Evolutionary conservation across 208 protist species (phyloP).

Genomic region (Crithidia bombi): DNA sequence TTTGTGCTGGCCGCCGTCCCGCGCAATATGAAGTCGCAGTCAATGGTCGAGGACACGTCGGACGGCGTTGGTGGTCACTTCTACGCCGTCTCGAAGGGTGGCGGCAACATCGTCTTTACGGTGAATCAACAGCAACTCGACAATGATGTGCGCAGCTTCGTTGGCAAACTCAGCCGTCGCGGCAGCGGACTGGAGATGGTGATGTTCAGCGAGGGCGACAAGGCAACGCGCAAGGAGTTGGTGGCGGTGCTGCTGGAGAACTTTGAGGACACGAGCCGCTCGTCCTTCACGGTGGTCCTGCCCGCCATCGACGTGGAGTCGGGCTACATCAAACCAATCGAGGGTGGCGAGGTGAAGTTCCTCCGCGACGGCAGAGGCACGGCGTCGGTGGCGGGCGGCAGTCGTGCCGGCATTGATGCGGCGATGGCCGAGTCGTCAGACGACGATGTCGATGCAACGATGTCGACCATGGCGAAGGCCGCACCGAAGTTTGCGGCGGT

Average conservation of each 20-base stretch:
- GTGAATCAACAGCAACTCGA: slow-evolving; percentile 36
- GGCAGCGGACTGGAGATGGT: slow-evolving; percentile 38
- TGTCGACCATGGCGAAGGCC: slow-evolving; percentile 16
- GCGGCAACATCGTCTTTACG: slow-evolving; percentile 39
- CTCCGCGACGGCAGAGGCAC: slow-evolving; percentile 43
- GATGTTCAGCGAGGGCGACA: slow-evolving; percentile 50
- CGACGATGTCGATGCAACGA: slow-evolving; percentile 23
- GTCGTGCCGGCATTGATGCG: slow-evolving; percentile 35
- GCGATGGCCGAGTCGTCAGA: slow-evolving; percentile 35
- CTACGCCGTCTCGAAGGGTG: slow-evolving; percentile 34
- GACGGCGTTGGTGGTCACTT: slow-evolving; percentile 32
- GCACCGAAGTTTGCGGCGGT: slow-evolving; percentile 20
- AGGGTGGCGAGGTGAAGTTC: slow-evolving; percentile 47
- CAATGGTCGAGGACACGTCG: slow-evolving; percentile 34
- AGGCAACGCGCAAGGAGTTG: slow-evolving; percentile 45
- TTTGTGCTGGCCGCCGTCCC: slow-evolving; percentile 45
- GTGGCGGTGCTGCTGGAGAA: slow-evolving; percentile 31
- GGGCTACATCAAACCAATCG: slow-evolving; percentile 45
- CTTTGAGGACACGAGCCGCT: slow-evolving; percentile 35
- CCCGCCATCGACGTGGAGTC: slow-evolving; percentile 49
- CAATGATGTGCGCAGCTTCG: slow-evolving; percentile 40
- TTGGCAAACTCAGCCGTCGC: slow-evolving; percentile 41
- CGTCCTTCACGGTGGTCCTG: slow-evolving; percentile 45
- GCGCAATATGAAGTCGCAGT: slow-evolving; percentile 11
- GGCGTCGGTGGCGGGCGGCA: slow-evolving; percentile 33